These are phyloP conservation scores for Lanmaoa rubissima DNA, from an alignment of 768 basidiomycete species.

Conservation along the genomic window DNA sequence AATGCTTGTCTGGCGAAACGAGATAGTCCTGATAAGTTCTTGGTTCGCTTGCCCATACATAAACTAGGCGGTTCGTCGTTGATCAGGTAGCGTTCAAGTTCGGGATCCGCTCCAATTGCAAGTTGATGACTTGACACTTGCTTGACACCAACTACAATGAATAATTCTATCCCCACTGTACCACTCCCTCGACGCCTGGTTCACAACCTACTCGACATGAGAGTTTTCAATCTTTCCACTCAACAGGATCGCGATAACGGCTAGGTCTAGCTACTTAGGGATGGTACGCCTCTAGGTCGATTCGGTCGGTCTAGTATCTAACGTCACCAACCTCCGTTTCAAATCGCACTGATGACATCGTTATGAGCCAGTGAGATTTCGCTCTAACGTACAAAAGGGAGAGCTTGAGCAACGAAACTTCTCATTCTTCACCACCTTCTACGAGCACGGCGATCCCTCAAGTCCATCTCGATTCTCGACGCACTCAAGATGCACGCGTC, in stretches of 20 bases:
- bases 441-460: conserved; percentile 16
- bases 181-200: not conserved
- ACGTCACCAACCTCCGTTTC: conserved; percentile 2
- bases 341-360: conserved; percentile 2
- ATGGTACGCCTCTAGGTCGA: not conserved
- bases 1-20: conserved; percentile 43
- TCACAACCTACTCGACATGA: not conserved
- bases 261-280: not conserved
- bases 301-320: not conserved
- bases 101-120: not conserved
- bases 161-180: not conserved
- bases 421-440: not conserved
- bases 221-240: not conserved
- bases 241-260: not conserved
- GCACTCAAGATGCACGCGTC: conserved; percentile 22
- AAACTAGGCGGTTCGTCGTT: not conserved
- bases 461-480: conserved; percentile 7
- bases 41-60: conserved; percentile 42
- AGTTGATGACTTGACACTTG: no score
- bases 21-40: conserved; percentile 41
- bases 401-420: not conserved
- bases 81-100: not conserved
- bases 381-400: conserved; percentile 13
- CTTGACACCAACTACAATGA: no score
- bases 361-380: not conserved